Evolutionary conservation across 768 basidiomycete species (phyloP).

Genomic region (Naganishia vaughanmartiniae): DNA sequence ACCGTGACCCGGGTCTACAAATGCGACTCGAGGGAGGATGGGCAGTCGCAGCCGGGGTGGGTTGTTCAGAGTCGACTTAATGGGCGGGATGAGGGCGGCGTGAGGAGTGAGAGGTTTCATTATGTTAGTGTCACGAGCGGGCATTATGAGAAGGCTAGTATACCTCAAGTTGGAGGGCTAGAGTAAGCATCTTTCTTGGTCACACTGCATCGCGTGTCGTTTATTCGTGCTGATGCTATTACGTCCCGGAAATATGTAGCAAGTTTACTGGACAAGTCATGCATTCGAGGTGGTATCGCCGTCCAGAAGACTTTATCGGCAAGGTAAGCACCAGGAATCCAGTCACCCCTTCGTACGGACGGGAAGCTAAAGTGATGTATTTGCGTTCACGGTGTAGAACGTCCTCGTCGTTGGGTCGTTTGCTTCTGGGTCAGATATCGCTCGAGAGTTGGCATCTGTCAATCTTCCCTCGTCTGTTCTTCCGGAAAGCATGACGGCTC

Average conservation of each 20-base stretch:
- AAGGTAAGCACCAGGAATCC: constrained; percentile 32
- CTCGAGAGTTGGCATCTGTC: constrained; percentile 40
- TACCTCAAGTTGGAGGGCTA: constrained; percentile 47
- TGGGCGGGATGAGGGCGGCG: neutral
- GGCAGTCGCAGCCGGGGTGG: constrained; percentile 1
- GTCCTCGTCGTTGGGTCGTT: constrained; percentile 53
- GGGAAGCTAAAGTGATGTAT: too few relatives aligned
- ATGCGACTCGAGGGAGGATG: neutral
- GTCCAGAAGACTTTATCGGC: constrained; percentile 40
- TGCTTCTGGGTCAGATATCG: constrained; percentile 54
- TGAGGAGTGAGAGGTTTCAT: constrained; percentile 43
- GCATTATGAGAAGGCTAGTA: constrained; percentile 50
- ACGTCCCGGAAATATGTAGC: constrained; percentile 23
- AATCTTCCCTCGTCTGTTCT: constrained; percentile 20
- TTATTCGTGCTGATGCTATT: neutral
- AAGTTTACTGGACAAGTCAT: constrained; percentile 44
- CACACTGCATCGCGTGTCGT: too few relatives aligned
- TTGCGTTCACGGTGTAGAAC: constrained; percentile 28
- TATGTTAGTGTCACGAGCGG: constrained; percentile 51
- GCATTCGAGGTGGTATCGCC: constrained; percentile 51
- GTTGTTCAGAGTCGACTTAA: constrained; percentile 1
- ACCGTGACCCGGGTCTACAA: constrained; percentile 55
- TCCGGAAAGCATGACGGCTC: constrained; percentile 23
- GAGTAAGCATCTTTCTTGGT: constrained; percentile 30
- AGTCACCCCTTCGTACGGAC: neutral